These are phyloP conservation scores for Elsinoe batatas DNA, from an alignment of 2,329 filamentous ascomycete species.

Conservation along the genomic window DNA sequence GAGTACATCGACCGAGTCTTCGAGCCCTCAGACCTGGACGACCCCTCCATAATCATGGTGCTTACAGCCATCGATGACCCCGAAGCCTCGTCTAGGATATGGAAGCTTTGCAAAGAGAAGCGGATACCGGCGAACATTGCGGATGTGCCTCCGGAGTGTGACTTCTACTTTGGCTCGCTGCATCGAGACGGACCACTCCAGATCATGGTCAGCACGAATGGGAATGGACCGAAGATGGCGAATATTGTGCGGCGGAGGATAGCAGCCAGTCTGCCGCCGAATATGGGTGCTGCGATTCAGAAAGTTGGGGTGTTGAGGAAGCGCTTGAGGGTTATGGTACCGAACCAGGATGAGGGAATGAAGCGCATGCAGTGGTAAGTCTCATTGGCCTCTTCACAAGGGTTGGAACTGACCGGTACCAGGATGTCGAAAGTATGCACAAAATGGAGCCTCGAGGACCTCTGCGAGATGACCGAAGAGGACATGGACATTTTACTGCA, in stretches of 20 bases:
- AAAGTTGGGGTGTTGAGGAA: constrained; percentile 70
- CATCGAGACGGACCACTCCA: constrained; percentile 92
- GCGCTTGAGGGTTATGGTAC: constrained; percentile 69
- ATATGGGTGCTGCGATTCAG: constrained; percentile 76
- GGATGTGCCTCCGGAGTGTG: constrained; percentile 91
- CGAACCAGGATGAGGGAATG: constrained; percentile 60
- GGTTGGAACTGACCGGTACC: constrained; percentile 19
- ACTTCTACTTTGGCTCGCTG: constrained; percentile 96
- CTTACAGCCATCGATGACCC: constrained; percentile 90
- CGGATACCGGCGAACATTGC: constrained; percentile 89
- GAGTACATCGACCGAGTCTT: constrained; percentile 75
- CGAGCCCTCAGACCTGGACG: constrained; percentile 74
- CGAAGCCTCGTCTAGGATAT: constrained; percentile 78
- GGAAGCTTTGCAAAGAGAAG: constrained; percentile 81
- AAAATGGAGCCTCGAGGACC: constrained; percentile 70
- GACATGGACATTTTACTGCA: constrained; percentile 72
- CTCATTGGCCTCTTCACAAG: background rate
- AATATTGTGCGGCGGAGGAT: constrained; percentile 79
- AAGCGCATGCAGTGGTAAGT: constrained; percentile 83
- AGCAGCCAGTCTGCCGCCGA: constrained; percentile 61
- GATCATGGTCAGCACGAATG: constrained; percentile 98
- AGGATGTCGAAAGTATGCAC: constrained; percentile 94
- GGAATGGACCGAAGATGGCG: constrained; percentile 84
- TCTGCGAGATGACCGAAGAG: constrained; percentile 69
- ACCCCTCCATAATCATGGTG: constrained; percentile 63